Evolutionary conservation across 1,284 basidiomycete species (phyloP).

Genomic region (Tilletia caries): DNA sequence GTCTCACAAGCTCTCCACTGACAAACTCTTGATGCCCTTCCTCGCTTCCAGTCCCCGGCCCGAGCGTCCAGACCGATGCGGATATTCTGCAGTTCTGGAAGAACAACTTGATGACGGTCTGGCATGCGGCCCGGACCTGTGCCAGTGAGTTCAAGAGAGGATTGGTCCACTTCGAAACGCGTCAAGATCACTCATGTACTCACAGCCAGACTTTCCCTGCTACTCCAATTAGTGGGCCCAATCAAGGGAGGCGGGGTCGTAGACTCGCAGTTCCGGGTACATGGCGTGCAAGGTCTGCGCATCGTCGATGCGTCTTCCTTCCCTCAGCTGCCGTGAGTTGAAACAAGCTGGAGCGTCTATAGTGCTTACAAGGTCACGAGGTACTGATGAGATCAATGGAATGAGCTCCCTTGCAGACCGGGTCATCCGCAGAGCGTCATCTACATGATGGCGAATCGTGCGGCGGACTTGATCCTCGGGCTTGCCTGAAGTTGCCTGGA

Average conservation of each 20-base stretch:
- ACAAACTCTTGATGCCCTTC: conserved; percentile 38
- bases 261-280: conserved; percentile 58
- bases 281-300: conserved; percentile 57
- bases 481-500: too few species aligned
- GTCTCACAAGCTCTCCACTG: not conserved
- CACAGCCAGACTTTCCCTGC: too few species aligned
- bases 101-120: conserved; percentile 55
- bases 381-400: too few species aligned
- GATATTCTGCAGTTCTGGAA: conserved; percentile 55
- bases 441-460: conserved; percentile 39
- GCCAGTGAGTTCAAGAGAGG: conserved; percentile 17
- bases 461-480: not conserved
- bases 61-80: conserved; percentile 51
- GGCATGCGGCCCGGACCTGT: conserved; percentile 56
- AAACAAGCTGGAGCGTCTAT: too few species aligned
- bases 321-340: conserved; percentile 31
- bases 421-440: conserved; percentile 37
- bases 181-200: too few species aligned
- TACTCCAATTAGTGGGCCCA: conserved; percentile 52
- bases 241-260: conserved; percentile 56
- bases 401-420: conserved; percentile 19
- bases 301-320: conserved; percentile 61
- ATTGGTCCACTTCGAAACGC: too few species aligned
- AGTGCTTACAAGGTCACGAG: not conserved
- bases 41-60: conserved; percentile 35